A percentile compares a stretch with the other conserved stretches of the same genome.
Evolutionary conservation across 2,329 filamentous ascomycete genomes (phyloP).

Genomic region (Talaromyces sp.): DNA sequence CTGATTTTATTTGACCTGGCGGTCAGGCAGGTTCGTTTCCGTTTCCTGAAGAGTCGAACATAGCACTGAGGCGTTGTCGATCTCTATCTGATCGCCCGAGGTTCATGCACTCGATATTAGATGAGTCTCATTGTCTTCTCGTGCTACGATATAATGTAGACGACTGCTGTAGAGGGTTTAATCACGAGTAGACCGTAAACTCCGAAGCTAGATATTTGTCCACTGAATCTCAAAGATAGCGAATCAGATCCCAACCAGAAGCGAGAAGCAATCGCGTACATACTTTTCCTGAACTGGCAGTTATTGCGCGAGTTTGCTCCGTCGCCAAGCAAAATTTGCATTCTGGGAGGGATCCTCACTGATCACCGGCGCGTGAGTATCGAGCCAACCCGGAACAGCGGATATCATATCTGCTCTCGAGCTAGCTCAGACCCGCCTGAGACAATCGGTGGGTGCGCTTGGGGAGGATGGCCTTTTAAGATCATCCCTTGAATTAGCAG

Average conservation of each 20-base stretch:
- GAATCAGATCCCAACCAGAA: not conserved
- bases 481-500: conserved; percentile 1
- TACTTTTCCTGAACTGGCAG: not conserved
- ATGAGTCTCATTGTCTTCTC: not conserved
- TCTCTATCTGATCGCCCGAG: conserved; percentile 3
- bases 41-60: not conserved
- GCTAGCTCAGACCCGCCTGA: not conserved
- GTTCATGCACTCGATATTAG: conserved; percentile 1
- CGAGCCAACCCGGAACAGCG: conserved; percentile 12
- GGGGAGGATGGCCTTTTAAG: not conserved
- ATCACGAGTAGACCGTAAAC: not conserved
- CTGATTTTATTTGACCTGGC: conserved; percentile 1
- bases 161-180: not conserved
- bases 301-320: not conserved
- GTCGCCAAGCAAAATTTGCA: not conserved
- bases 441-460: conserved; percentile 8
- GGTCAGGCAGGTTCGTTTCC: not conserved
- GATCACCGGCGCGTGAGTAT: not conserved
- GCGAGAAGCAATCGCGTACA: not conserved
- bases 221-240: not conserved
- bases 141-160: not conserved
- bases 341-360: not conserved
- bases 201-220: not conserved
- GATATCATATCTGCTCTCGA: not conserved
- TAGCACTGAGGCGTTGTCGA: conserved; percentile 3